Conservation (phyloP, 2,329 filamentous ascomycete species). For the Cladophialophora bantiana region DNA sequence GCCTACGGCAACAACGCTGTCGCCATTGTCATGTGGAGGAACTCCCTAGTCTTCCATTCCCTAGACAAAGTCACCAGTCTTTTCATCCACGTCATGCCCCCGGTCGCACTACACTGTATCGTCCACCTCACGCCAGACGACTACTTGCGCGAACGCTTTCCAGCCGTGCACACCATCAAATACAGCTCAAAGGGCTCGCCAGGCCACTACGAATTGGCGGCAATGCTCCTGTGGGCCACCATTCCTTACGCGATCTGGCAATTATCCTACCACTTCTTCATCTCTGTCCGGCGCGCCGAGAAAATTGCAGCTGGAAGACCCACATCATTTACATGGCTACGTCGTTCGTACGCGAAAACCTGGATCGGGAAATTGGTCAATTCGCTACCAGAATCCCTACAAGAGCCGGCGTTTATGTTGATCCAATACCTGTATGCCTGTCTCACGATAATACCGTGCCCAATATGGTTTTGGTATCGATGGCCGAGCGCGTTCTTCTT, state of each 20-base stretch:
- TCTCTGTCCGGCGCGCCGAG: constrained; percentile 90
- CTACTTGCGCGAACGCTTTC: constrained; percentile 74
- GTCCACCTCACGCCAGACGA: constrained; percentile 78
- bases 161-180: constrained; percentile 84
- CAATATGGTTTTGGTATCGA: constrained; percentile 90
- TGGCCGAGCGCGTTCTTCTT: constrained; percentile 81
- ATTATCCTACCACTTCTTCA: constrained; percentile 88
- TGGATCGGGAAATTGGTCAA: constrained; percentile 89
- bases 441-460: constrained; percentile 91
- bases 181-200: constrained; percentile 71
- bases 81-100: constrained; percentile 99
- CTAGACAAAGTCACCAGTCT: constrained; percentile 95
- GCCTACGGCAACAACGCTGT: constrained; percentile 96
- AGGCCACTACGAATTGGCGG: constrained; percentile 77
- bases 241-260: constrained; percentile 95
- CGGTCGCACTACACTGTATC: constrained; percentile 88
- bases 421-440: constrained; percentile 94
- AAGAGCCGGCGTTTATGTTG: constrained; percentile 92
- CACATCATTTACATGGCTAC: constrained; percentile 97
- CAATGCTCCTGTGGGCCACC: constrained; percentile 94
- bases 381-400: constrained; percentile 73
- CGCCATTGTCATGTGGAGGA: constrained; percentile 98
- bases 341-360: constrained; percentile 85
- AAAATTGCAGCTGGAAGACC: constrained; percentile 95
- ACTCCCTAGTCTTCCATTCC: constrained; percentile 97